Percentiles rank a stretch among this genome's conserved stretches.
Conservation (phyloP, 257 asterid species). For the Petrea volubilis region DNA sequence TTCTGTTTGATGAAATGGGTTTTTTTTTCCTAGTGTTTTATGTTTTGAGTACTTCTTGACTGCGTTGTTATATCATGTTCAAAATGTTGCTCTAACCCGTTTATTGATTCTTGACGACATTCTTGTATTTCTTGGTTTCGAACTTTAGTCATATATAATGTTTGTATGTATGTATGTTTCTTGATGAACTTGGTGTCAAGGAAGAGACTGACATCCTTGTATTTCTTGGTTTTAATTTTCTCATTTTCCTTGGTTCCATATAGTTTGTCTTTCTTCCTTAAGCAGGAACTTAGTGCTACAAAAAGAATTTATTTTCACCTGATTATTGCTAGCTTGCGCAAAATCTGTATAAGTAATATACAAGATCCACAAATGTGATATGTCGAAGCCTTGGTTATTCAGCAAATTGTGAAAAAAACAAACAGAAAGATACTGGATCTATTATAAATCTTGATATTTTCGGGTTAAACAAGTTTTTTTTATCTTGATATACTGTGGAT, state of each 20-base stretch:
- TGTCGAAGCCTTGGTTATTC: not conserved
- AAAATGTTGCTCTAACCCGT: no score
- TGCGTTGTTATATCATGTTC: no score
- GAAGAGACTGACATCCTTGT: not conserved
- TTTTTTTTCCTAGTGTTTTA: no score
- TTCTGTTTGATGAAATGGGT: not conserved
- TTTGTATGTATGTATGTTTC: not conserved
- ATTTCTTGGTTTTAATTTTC: not conserved
- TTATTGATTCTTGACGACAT: no score
- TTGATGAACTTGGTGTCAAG: not conserved
- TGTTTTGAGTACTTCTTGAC: no score
- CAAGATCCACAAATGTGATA: not conserved
- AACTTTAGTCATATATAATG: not conserved
- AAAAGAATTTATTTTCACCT: not conserved
- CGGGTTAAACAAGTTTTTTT: not conserved
- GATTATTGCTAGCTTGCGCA: not conserved
- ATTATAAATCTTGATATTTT: not conserved
- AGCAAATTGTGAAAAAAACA: not conserved
- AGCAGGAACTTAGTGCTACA: not conserved
- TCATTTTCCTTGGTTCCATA: not conserved
- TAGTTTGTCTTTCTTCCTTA: not conserved
- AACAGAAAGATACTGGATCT: not conserved
- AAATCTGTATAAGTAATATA: no score
- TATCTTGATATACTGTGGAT: not conserved
- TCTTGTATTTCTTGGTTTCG: not conserved